A percentile compares a stretch with the other conserved stretches of the same genome.
These are phyloP conservation scores for Guadua angustifolia DNA, from an alignment of 176 grass and related monocot species.

Conservation along the genomic window DNA sequence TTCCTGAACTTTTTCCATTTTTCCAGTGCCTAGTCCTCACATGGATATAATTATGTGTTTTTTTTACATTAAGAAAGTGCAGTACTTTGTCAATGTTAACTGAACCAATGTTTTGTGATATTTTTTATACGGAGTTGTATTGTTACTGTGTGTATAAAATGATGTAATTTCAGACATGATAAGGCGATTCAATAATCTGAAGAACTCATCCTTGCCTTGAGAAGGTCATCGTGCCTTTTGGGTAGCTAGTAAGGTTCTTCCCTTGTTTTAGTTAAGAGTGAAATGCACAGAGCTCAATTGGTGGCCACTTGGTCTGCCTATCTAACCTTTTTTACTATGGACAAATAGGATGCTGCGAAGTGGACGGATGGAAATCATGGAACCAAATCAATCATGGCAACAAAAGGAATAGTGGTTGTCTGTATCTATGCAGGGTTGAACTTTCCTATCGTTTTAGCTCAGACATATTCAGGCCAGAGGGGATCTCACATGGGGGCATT, in stretches of 20 bases:
- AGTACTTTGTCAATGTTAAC: not conserved
- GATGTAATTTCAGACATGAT: not conserved
- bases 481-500: not conserved
- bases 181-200: not conserved
- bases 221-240: slow-evolving; percentile 39
- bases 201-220: slow-evolving; percentile 17
- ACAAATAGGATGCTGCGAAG: slow-evolving; percentile 3
- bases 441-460: slow-evolving; percentile 15
- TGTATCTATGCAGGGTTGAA: not conserved
- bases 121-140: too few relatives aligned
- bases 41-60: not conserved
- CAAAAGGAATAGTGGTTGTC: slow-evolving; percentile 6
- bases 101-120: not conserved
- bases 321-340: not conserved
- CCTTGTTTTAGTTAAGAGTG: not conserved
- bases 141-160: too few relatives aligned
- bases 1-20: not conserved
- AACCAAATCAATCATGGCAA: slow-evolving; percentile 16
- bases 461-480: not conserved
- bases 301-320: slow-evolving; percentile 17
- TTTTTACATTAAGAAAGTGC: slow-evolving; percentile 7
- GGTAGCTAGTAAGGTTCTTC: slow-evolving; percentile 4
- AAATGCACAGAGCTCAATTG: slow-evolving; percentile 32
- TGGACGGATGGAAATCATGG: slow-evolving; percentile 32
- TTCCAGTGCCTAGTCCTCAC: not conserved